Base-by-base conservation (phyloP, 2,329 filamentous ascomycete genomes). In the Colletotrichum lini region DNA sequence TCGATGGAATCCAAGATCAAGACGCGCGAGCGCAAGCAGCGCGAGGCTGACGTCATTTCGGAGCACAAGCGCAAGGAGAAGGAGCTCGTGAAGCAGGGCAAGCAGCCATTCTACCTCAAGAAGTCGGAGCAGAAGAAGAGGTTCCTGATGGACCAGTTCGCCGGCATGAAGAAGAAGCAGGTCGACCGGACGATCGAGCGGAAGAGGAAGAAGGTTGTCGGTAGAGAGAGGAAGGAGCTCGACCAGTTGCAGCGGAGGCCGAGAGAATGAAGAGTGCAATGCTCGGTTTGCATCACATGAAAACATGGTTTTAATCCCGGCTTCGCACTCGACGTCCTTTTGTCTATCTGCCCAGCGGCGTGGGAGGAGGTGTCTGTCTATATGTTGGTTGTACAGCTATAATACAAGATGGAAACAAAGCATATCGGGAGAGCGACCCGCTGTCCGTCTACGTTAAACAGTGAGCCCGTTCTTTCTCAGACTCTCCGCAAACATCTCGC, bases 81-180 rank as follows among this genome's bases (percentile, higher is more conserved):
- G 84, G 93, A 95, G 80, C 84, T 93, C 72, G 91, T 98, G 62
- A 91, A 91, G 77, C 90, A 97, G 84, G 96, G 96, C 72, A 98
- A 98, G 90, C 90, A 89, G 79, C 96, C 96, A 0, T 99, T 95
- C 84, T 98, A 94, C 82, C 85, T 98, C 77, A 99, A 99, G 89
- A 92, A 92, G 84, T 91, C 91, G 78, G 96, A 98, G 83, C 90
- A 96, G 86, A 97, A 96, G 91, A 94, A 96, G 86, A 86, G 92
- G 81, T 86, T 95, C 67, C 84, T 98, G 73, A 86, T 93, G 78
- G 92, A 96, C 77, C 90, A 92, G 79, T 98, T 93, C 82, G 89
- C 92, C 76, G 89, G 89, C 71, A 93, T 98, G 92, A 96, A 94
- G 82, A 92, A 93, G 79, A 92, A 91, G 80, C 92, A 98, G 82